Conservation (phyloP, 1,284 basidiomycete genomes). For the Fomitopsis betulina region DNA sequence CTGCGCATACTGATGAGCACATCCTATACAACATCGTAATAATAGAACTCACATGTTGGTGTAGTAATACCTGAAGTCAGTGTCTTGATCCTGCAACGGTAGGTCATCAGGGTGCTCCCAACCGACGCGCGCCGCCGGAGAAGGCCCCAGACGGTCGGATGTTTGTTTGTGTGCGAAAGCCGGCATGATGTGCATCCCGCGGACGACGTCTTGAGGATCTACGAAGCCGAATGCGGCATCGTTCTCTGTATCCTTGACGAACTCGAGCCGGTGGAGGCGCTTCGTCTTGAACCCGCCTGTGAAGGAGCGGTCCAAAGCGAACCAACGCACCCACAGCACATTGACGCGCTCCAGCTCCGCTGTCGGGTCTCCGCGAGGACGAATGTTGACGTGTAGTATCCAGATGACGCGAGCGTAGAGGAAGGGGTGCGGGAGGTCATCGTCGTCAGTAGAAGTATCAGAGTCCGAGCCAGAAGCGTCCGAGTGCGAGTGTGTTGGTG, state of each 20-base stretch:
- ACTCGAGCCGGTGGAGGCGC: constrained; percentile 29
- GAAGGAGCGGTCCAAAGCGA: constrained; percentile 16
- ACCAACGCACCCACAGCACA: constrained; percentile 34
- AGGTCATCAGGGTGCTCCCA: no score
- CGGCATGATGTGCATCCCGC: constrained; percentile 32
- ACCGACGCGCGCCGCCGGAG: constrained; percentile 15
- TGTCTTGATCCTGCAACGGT: constrained; percentile 11
- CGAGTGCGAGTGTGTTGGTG: no score
- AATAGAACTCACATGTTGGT: constrained; percentile 29
- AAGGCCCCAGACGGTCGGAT: constrained; percentile 12
- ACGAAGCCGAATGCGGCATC: constrained; percentile 34
- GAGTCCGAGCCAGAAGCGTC: no score
- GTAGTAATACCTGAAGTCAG: constrained; percentile 31
- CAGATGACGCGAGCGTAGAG: constrained; percentile 14
- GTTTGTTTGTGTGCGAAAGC: constrained; percentile 26
- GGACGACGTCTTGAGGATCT: constrained; percentile 30
- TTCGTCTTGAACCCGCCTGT: constrained; percentile 13
- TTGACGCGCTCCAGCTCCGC: constrained; percentile 19
- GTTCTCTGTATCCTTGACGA: constrained; percentile 23
- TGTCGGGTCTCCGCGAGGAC: neutral
- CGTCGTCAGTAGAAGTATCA: constrained; percentile 15
- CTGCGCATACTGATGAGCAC: no score
- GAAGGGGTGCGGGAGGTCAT: constrained; percentile 10
- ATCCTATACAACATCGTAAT: no score
- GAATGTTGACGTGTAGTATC: constrained; percentile 22